Conservation (phyloP, 495 filamentous ascomycete genomes). For the Penicillium argentinense region DNA sequence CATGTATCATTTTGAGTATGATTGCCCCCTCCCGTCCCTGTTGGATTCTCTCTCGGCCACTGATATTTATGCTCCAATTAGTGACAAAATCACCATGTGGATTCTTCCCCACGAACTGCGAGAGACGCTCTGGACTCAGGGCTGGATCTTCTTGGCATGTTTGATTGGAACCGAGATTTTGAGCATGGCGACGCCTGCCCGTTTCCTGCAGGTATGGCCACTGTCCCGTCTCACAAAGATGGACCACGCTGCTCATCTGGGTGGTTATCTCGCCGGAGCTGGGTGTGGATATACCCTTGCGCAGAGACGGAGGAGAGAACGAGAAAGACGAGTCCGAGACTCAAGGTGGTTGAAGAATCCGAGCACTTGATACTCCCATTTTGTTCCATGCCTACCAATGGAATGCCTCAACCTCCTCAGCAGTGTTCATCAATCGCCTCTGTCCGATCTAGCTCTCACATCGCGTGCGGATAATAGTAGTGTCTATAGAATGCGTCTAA, state of each 20-base stretch:
- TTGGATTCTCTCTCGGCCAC: neutral
- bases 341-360: conserved; percentile 16
- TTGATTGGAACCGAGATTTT: conserved; percentile 42
- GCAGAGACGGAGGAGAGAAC: conserved; percentile 18
- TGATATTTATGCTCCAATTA: conserved; percentile 10
- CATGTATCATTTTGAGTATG: conserved; percentile 58
- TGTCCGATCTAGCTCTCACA: no score
- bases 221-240: conserved; percentile 36
- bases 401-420: no score
- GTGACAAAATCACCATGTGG: conserved; percentile 42
- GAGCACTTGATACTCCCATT: neutral
- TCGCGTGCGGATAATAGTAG: no score
- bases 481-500: no score
- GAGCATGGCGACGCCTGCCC: conserved; percentile 28
- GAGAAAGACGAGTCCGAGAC: conserved; percentile 17
- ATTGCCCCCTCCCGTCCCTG: neutral
- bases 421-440: no score
- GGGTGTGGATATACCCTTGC: conserved; percentile 32
- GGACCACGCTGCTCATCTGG: conserved; percentile 74
- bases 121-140: conserved; percentile 32
- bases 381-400: no score
- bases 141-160: conserved; percentile 36
- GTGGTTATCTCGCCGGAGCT: conserved; percentile 58
- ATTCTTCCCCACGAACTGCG: conserved; percentile 42
- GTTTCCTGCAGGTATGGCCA: conserved; percentile 22